Conservation (phyloP, 2,329 filamentous ascomycete species). For the Xylaria polymorpha region DNA sequence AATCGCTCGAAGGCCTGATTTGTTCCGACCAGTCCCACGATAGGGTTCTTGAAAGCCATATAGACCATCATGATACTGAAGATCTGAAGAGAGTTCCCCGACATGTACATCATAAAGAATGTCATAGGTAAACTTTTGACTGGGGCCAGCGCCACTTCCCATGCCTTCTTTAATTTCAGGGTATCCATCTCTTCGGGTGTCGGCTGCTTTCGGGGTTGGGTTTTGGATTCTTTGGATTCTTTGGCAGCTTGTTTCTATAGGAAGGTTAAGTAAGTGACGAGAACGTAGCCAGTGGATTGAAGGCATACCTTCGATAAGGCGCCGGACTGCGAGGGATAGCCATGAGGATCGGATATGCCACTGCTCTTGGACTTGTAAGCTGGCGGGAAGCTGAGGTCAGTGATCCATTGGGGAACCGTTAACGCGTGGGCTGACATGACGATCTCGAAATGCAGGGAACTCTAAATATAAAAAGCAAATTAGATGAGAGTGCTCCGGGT, state of each 20-base stretch:
- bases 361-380: conserved; percentile 72
- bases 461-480: neutral
- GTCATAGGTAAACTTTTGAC: conserved; percentile 98
- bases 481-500: neutral
- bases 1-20: conserved; percentile 92
- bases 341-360: conserved; percentile 85
- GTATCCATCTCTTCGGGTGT: conserved; percentile 90
- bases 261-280: conserved; percentile 4
- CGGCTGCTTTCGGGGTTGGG: conserved; percentile 71
- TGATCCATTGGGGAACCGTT: conserved; percentile 80
- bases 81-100: conserved; percentile 96
- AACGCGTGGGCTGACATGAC: conserved; percentile 46
- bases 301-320: conserved; percentile 67
- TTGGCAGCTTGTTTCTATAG: conserved; percentile 63
- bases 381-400: conserved; percentile 79
- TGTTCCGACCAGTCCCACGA: conserved; percentile 84
- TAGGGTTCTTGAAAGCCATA: conserved; percentile 97
- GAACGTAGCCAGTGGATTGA: conserved; percentile 6
- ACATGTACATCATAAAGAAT: conserved; percentile 99
- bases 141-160: conserved; percentile 94
- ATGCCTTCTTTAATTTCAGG: conserved; percentile 97
- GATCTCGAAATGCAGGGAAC: neutral
- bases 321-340: conserved; percentile 71
- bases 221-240: conserved; percentile 61
- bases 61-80: conserved; percentile 99